Evolutionary conservation across 176 grass and related monocot species (phyloP).

Genomic region (Triticum timopheevii): DNA sequence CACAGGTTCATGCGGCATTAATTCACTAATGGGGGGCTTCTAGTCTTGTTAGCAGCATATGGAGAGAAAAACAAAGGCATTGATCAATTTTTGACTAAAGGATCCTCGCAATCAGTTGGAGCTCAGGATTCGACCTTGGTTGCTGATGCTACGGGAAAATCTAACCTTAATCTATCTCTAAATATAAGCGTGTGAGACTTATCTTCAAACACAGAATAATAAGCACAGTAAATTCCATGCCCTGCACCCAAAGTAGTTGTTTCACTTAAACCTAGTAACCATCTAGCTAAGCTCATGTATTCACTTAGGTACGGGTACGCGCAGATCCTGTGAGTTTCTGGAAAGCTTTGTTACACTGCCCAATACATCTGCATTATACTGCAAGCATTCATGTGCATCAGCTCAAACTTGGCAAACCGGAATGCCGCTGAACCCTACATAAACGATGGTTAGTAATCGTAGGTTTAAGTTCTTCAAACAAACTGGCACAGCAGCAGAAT

Average conservation of each 20-base stretch:
- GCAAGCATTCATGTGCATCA: not conserved
- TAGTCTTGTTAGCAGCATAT: not conserved
- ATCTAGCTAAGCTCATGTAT: not conserved
- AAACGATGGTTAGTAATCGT: not conserved
- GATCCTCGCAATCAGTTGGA: not conserved
- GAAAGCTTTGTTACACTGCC: not conserved
- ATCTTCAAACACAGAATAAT: not conserved
- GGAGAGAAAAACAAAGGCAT: not conserved
- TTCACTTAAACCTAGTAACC: not conserved
- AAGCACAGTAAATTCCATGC: not conserved
- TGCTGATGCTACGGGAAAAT: not conserved
- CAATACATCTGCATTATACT: not conserved
- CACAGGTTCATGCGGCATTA: not conserved
- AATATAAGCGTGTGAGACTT: not conserved
- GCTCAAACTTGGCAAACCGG: not conserved
- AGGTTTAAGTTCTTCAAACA: not conserved
- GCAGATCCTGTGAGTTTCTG: not conserved
- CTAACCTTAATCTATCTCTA: not conserved
- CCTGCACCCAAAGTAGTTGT: not conserved
- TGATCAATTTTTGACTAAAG: not conserved
- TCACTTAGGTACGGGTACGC: not conserved
- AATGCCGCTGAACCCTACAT: not conserved
- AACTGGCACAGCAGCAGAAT: slow-evolving; percentile 10
- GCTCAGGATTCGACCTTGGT: not conserved
- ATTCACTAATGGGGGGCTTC: not conserved